Base-by-base conservation (phyloP, 2,329 filamentous ascomycete species). In the Amesomyces nigricolor region DNA sequence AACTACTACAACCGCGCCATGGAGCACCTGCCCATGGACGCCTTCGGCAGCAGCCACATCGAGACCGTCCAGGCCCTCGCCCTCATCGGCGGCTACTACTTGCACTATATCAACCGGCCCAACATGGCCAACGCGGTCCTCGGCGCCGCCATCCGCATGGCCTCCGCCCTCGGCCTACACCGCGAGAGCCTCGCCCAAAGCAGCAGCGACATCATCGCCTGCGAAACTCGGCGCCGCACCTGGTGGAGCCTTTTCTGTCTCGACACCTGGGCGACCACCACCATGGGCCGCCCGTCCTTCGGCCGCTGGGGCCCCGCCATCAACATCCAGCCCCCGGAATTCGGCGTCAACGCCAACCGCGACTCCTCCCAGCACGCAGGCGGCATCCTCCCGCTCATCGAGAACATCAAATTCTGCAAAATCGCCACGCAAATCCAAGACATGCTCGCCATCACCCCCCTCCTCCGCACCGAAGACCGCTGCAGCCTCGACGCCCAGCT, bases 381-480 rank as follows among this genome's bases (percentile, higher is more conserved):
- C 1, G 83, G 83, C 53, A 82, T 88, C 53, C 75, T 90, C 4
- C 87, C 87, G 0, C 71, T 90, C 14, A 82, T 88, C 29, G 85
- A 91, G 69, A 89, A 88, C 67, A 86, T 89, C 60, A 83, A 85
- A 49, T 91, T 91, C 70, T 89, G 87, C 72, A 87, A 87, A 68
- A 87, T 92, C 57, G 85, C 87, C 17, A 89, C 87, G 0, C 81
- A 83, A 58, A 87, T 91, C 54, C 88, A 92, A 67, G 87, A 92
- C 64, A 79, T 83, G 51, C 77, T 92, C 2, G 86, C 87, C 14
- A 82, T 86, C 52, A 80, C 82, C 1, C 86, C 87, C 0, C 74
- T 89, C 1, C 77, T 89, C 2, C 78, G 79, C n/a, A 75, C 79
- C 30, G 78, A 84, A 30, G 86, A 91, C 64, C 82, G 87, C 17